Conservation (phyloP, 768 basidiomycete species). For the Lyophyllum semitale region DNA sequence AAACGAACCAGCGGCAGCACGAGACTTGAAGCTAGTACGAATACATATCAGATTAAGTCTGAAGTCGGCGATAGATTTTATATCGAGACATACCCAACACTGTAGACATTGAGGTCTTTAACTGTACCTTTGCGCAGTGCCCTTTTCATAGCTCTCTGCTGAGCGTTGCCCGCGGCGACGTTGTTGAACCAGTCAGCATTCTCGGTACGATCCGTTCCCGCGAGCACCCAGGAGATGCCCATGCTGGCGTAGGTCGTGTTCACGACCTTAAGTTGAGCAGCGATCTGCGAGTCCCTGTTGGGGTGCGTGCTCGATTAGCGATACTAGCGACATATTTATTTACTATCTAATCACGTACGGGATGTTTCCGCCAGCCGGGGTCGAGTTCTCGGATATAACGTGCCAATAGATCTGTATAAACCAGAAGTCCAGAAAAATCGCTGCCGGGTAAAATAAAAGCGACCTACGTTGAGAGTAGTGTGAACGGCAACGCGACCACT, state of each 20-base stretch:
- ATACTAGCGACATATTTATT: no score
- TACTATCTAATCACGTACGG: no score
- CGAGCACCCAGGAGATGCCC: conserved; percentile 41
- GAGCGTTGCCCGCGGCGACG: conserved; percentile 33
- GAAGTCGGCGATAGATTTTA: neutral
- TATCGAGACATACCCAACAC: conserved; percentile 38
- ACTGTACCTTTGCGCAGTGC: conserved; percentile 41
- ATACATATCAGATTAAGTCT: neutral
- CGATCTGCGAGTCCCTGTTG: conserved; percentile 10
- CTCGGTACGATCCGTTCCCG: conserved; percentile 40
- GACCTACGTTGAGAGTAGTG: conserved; percentile 19
- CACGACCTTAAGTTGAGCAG: conserved; percentile 34
- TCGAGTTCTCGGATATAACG: conserved; percentile 32
- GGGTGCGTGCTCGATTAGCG: no score
- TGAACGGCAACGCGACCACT: conserved; percentile 10
- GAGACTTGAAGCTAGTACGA: conserved; percentile 28
- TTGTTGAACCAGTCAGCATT: conserved; percentile 51
- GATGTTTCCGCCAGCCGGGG: conserved; percentile 39
- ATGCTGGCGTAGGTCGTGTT: conserved; percentile 40
- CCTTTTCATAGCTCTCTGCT: conserved; percentile 52
- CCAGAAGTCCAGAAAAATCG: neutral
- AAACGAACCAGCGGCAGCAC: conserved; percentile 37
- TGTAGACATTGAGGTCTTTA: conserved; percentile 50
- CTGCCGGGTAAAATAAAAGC: no score
- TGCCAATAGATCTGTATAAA: conserved; percentile 38